Conservation (phyloP, 208 protist species). For the Leishmania lainsoni region DNA sequence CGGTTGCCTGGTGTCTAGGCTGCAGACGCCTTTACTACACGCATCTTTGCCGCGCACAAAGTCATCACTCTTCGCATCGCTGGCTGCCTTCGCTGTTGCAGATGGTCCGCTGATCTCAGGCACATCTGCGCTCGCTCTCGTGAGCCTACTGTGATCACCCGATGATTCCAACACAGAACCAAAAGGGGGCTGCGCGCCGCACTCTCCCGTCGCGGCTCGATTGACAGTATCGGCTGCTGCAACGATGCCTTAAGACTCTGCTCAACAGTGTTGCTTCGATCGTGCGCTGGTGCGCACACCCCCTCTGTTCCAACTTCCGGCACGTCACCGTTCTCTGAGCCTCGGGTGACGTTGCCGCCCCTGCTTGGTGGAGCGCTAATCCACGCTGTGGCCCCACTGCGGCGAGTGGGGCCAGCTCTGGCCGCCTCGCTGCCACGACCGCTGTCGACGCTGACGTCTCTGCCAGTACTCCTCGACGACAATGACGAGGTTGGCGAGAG, state of each 20-base stretch:
- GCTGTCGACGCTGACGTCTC: neutral
- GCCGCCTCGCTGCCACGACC: neutral
- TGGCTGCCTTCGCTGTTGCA: neutral
- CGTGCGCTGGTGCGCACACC: neutral
- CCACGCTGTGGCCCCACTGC: neutral
- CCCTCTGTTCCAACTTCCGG: neutral
- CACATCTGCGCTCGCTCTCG: neutral
- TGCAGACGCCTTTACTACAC: neutral
- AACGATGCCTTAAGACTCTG: neutral
- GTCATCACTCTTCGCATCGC: neutral
- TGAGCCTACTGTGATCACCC: no score
- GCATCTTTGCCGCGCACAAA: neutral
- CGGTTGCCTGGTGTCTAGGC: neutral
- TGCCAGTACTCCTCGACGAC: neutral
- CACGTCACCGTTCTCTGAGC: neutral
- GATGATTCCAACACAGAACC: neutral
- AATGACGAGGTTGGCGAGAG: constrained; percentile 6
- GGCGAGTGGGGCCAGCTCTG: neutral
- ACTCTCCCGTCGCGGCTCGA: neutral
- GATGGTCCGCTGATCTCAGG: neutral
- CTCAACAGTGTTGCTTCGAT: neutral
- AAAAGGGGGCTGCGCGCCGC: neutral
- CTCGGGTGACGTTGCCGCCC: neutral
- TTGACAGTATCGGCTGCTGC: neutral
- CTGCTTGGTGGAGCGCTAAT: neutral